Base-by-base conservation (phyloP, 495 filamentous ascomycete genomes). In the Lasiosphaeria hispida region DNA sequence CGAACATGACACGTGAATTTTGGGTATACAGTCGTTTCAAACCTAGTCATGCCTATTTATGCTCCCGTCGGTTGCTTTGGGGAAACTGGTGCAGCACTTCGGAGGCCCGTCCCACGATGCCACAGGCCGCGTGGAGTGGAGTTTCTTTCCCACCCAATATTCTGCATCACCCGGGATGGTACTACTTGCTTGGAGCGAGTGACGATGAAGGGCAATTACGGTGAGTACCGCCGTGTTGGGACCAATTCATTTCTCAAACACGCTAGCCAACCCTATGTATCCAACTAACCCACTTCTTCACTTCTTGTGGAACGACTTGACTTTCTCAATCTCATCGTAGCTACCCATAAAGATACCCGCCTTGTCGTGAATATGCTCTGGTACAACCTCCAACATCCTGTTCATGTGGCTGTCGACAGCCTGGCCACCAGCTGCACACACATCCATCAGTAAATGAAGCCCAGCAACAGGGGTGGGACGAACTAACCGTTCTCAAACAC, bases 311-410 rank as follows among this genome's bases (percentile, higher is more conserved):
- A 84, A 80, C 41, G 85, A 80, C 70, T 96, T 96, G 59, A 97
- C 88, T 82, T 96, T 97, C 76, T 96, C 88, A 19, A 98, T 85
- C 81, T 98, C 94, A 55, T 95, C 88, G 59, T 89, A 89, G 52
- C 90, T 96, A 58, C 94, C 94, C 76, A 98, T 81, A 80, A 93
- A 98, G 65, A 98, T 96, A 64, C 94, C 94, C 18, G 91, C 91
- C 65, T 87, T 85, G 77, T 98, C 94, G 70, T 98, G 94, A 64
- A 98, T 98, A 69, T 90, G 83, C 73, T 96, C 88, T 0, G 94
- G 94, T 2, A 91, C 85, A 49, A 97, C 87, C 45, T 89, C 85
- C 55, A 98, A 78, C 86, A 98, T 91, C 38, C 94, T 86, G 58
- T 85, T 75, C 89, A 95, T 94, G 39, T 85, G 83, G 74, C 88